phyloP scores from a whole-genome alignment of 2,329 filamentous ascomycete genomes.

The Xylariaceae sp. region DNA sequence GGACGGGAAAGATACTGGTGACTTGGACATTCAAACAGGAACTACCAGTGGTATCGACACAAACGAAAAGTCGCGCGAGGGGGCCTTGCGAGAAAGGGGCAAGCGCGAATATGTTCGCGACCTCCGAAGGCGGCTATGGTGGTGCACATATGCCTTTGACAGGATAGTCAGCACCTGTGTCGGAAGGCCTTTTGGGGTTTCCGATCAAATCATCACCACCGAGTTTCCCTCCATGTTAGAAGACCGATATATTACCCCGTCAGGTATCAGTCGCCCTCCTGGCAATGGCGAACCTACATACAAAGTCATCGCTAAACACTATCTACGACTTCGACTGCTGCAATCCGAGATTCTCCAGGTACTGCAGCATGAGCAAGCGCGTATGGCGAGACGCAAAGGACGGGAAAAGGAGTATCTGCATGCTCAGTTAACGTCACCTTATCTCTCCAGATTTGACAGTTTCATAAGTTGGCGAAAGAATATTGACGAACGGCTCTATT shows the following conservation, averaged over 20 bases:
- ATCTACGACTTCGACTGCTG: conserved; percentile 79
- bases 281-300: conserved; percentile 65
- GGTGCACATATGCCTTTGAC: conserved; percentile 94
- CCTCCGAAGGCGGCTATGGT: conserved; percentile 82
- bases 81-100: conserved; percentile 51
- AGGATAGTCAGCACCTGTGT: conserved; percentile 93
- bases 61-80: conserved; percentile 32
- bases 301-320: conserved; percentile 87
- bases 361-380: conserved; percentile 83
- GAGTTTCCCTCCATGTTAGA: conserved; percentile 88
- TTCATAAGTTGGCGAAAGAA: conserved; percentile 86
- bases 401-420: conserved; percentile 68
- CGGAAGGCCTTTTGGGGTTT: conserved; percentile 86
- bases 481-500: conserved; percentile 73
- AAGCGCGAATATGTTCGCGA: conserved; percentile 81
- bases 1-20: conserved; percentile 65
- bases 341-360: conserved; percentile 96
- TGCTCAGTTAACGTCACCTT: conserved; percentile 75
- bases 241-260: conserved; percentile 78
- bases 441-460: conserved; percentile 74
- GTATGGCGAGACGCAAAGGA: conserved; percentile 63
- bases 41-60: conserved; percentile 33
- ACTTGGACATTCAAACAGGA: conserved; percentile 46
- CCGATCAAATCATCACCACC: conserved; percentile 93
- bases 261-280: conserved; percentile 62